These are phyloP conservation scores for Metahyphopichia silvanorum DNA, from an alignment of 805 yeast species.

Conservation along the genomic window DNA sequence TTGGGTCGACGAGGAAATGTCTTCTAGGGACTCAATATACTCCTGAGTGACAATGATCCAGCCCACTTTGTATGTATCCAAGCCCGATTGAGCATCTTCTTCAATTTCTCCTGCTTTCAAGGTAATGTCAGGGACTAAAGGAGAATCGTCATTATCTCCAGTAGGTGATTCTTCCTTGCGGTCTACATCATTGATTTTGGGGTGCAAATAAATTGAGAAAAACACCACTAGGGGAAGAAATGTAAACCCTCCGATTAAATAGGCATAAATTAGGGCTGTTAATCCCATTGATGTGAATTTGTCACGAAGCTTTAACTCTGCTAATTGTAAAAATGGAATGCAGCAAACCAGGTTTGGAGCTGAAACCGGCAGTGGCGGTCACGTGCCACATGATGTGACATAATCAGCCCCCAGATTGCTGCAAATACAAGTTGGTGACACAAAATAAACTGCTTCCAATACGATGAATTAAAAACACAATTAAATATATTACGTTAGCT, in stretches of 20 bases:
- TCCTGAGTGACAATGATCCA: conserved; percentile 86
- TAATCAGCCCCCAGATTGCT: too few relatives aligned
- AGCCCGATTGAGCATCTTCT: conserved; percentile 57
- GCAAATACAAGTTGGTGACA: too few relatives aligned
- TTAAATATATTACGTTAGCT: too few relatives aligned
- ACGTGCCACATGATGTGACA: too few relatives aligned
- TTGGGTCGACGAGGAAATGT: conserved; percentile 47
- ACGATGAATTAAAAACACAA: too few relatives aligned
- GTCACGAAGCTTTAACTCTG: too few relatives aligned
- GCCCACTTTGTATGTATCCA: conserved; percentile 62
- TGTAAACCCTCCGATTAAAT: conserved; percentile 78
- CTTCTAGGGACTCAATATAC: conserved; percentile 44
- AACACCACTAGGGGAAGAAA: conserved; percentile 59
- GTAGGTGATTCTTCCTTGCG: neutral
- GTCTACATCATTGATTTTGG: conserved; percentile 28
- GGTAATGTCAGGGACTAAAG: conserved; percentile 16
- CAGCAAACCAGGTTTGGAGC: too few relatives aligned
- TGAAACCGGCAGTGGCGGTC: too few relatives aligned
- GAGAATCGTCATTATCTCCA: conserved; percentile 9
- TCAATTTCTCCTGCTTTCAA: conserved; percentile 64
- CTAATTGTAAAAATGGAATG: too few relatives aligned
- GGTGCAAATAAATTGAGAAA: conserved; percentile 36
- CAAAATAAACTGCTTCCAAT: too few relatives aligned
- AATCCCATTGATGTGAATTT: conserved; percentile 8
- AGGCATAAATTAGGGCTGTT: conserved; percentile 40